A percentile compares a stretch with the other conserved stretches of the same genome.
Evolutionary conservation across 2,329 filamentous ascomycete species (phyloP).

Genomic region (Parafenestella ontariensis): DNA sequence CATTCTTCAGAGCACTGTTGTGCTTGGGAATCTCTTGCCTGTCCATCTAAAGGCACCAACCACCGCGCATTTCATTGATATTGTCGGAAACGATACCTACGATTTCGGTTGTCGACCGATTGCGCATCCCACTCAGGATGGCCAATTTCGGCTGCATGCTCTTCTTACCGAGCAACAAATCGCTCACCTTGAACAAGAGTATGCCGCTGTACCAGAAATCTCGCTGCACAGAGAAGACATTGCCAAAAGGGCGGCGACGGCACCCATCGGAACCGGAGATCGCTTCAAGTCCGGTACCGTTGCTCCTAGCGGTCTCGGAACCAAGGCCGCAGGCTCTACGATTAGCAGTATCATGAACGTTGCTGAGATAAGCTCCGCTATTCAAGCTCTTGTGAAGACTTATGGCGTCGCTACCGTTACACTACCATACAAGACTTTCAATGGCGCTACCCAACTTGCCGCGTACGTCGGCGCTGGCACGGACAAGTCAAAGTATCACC

Average conservation of each 20-base stretch:
- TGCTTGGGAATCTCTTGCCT: conserved; percentile 38
- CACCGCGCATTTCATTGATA: conserved; percentile 37
- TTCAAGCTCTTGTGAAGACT: conserved; percentile 52
- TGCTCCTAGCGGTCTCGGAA: conserved; percentile 53
- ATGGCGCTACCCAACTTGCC: conserved; percentile 51
- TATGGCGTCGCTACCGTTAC: conserved; percentile 54
- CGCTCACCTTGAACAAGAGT: conserved; percentile 36
- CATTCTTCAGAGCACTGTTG: conserved; percentile 36
- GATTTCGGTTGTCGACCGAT: conserved; percentile 46
- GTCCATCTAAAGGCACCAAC: conserved; percentile 42
- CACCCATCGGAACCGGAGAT: conserved; percentile 49
- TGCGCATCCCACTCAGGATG: conserved; percentile 38
- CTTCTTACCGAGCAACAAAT: conserved; percentile 45
- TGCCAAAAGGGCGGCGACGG: conserved; percentile 38
- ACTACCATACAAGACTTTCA: conserved; percentile 55
- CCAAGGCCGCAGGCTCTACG: conserved; percentile 43
- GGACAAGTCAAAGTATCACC: conserved; percentile 52
- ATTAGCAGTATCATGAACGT: conserved; percentile 57
- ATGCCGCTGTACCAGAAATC: conserved; percentile 28
- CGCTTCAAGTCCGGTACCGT: conserved; percentile 52
- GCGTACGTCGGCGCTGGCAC: conserved; percentile 55
- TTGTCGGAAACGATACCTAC: conserved; percentile 45
- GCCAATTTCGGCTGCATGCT: conserved; percentile 41
- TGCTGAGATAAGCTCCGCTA: conserved; percentile 54
- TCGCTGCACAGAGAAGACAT: conserved; percentile 29